These are phyloP conservation scores for Comarum palustre DNA, from an alignment of 306 rosid species.

Conservation along the genomic window DNA sequence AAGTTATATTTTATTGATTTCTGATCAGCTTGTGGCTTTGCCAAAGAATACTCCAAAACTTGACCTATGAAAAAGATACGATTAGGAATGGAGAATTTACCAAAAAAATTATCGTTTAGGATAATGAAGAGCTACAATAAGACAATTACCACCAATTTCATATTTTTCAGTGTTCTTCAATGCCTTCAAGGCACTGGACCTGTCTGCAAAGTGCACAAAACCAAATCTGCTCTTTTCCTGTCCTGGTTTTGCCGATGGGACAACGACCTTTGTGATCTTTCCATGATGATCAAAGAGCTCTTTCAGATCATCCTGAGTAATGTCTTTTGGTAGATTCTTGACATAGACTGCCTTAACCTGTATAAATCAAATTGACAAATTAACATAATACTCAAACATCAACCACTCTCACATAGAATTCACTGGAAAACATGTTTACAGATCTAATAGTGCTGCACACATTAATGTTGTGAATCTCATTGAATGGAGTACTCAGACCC, in stretches of 20 bases:
- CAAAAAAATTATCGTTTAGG: constrained; percentile 11
- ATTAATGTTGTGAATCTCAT: constrained; percentile 13
- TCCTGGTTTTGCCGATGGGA: constrained; percentile 70
- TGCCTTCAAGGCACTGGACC: constrained; percentile 64
- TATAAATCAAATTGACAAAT: constrained; percentile 25
- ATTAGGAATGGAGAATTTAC: neutral
- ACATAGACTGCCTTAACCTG: constrained; percentile 67
- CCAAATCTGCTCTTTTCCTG: constrained; percentile 67
- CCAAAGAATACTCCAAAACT: constrained; percentile 64
- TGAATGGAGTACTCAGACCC: constrained; percentile 10
- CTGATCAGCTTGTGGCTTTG: constrained; percentile 67
- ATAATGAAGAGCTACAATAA: constrained; percentile 13
- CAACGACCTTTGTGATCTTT: constrained; percentile 62
- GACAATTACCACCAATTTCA: constrained; percentile 56
- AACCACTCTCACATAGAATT: neutral
- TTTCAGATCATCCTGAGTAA: constrained; percentile 48
- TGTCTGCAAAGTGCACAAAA: constrained; percentile 67
- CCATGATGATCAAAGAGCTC: constrained; percentile 62
- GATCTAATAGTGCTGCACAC: constrained; percentile 9
- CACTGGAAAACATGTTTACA: neutral
- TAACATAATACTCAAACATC: constrained; percentile 17
- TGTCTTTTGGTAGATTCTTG: constrained; percentile 63
- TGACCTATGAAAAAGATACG: constrained; percentile 48
- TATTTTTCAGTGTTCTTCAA: constrained; percentile 60
- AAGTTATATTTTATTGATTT: too few species aligned